Evolutionary conservation across 2,329 filamentous ascomycete species (phyloP), one percentile per base, ranked within the genome.

Genomic region (Cercospora janseana): DNA sequence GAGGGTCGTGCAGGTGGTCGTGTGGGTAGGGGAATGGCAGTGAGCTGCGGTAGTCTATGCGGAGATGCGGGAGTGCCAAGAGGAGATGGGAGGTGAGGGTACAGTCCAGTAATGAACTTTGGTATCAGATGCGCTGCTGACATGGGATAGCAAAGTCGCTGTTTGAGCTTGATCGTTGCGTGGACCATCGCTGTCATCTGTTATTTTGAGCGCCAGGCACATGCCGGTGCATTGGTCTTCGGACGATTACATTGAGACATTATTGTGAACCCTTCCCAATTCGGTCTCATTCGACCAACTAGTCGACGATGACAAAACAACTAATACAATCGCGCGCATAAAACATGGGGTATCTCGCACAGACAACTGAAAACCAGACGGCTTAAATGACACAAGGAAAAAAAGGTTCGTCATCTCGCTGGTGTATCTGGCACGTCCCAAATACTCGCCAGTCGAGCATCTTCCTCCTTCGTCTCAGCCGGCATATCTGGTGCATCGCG

Each of bases 351-450:
- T 43, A 43, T 43, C 40, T 28, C 27, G 26, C 35, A 34, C 18
- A 42, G 37, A 13, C 27, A 42, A 48, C n/a, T n/a, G n/a, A n/a
- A n/a, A n/a, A 50, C 18, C 34, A 37, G 21, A 29, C 44, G 12
- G 27, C 44, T 23, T 32, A 46, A 31, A 46, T 6, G 15, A 27
- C 28, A 35, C 34, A 48, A 52, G 29, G 21, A 16, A 28, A 46
- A 37, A 34, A 15, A 29, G 7, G 13, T 16, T 32, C 13, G 26
- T 45, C 46, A 56, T 28, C 59, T 54, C 18, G 50, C 51, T 9
- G 75, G 72, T 21, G 73, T 75, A 20, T 74, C 70, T 3, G 72
- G 73, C 26, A 75, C 67, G 42, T 74, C 73, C 71, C 72, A 76
- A n/a, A 75, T 64, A 46, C 54, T 57, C 47, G 49, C 69, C 62